These are phyloP conservation scores for Amoebophrya sp. DNA, from an alignment of 169 alveolate genomes.

Conservation along the genomic window DNA sequence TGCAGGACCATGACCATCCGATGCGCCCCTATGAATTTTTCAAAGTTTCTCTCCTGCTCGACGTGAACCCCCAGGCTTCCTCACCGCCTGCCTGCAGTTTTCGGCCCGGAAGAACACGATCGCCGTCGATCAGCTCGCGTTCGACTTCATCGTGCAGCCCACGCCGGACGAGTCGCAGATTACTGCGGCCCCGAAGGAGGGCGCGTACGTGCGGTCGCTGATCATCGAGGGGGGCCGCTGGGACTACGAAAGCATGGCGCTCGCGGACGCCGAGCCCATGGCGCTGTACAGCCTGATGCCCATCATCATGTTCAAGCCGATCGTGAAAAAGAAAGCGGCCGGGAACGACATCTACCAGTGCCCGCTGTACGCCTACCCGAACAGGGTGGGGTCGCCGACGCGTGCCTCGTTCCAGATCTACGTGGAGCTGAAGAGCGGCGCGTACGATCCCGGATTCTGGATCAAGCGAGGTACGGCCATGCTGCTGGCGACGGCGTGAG, in stretches of 20 bases:
- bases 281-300: constrained; percentile 70
- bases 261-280: constrained; percentile 77
- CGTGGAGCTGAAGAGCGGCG: constrained; percentile 61
- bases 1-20: too few relatives aligned
- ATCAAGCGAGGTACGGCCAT: constrained; percentile 81
- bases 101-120: constrained; percentile 57
- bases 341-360: constrained; percentile 52
- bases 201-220: constrained; percentile 66
- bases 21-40: too few relatives aligned
- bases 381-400: constrained; percentile 45
- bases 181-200: constrained; percentile 62
- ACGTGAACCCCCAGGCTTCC: constrained; percentile 44
- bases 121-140: constrained; percentile 64
- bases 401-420: constrained; percentile 56
- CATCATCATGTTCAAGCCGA: constrained; percentile 29
- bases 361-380: constrained; percentile 70
- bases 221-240: constrained; percentile 86
- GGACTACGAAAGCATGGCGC: constrained; percentile 64
- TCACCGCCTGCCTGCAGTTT: constrained; percentile 74
- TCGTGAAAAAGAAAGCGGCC: constrained; percentile 49
- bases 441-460: constrained; percentile 65
- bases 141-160: constrained; percentile 41
- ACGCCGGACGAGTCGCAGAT: constrained; percentile 44
- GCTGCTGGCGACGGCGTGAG: constrained; percentile 40
- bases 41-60: background rate